Evolutionary conservation across 305 asterid species (phyloP), one percentile per base, ranked within the genome.

Genomic region (Fraxinus velutina): DNA sequence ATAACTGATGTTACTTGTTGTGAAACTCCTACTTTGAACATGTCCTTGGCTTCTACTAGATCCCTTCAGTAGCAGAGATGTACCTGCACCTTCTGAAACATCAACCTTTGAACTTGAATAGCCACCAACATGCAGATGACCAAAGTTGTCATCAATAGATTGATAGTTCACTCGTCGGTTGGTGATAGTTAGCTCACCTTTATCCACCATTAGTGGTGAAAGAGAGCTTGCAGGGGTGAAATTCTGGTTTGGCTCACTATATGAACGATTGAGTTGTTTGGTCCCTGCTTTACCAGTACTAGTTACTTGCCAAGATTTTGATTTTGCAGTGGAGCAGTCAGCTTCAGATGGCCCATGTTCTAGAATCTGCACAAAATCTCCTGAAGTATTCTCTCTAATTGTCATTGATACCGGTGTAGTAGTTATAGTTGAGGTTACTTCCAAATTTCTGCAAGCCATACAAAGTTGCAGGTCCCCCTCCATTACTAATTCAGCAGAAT

Each of bases 21-120:
- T 89, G 83, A 91, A 89, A 80, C 92, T 94, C 91, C 97, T 88
- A 87, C 92, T 93, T 78, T 90, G 96, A 75, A 93, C 90, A 82
- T 85, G 89, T 15, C 94, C 93, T 83, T 89, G 90, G 73, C 86
- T 86, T 55, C 94, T 89, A 78, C 86, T 87, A 32, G 97, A 90
- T 77, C 83, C 87, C 83, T 89, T 86, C 86, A 96, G 90, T 74
- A 96, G 90, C 82, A 94, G 73, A 22, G 99, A 86, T 84, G 93
- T 93, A 50, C 99, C 99, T 37, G 90, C 88, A 52, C 91, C 91
- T 85, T 88, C 93, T 30, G 91, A 82, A 78, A 82, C 85, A 84
- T 86, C 91, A 79, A 79, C 86, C 81, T 78, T 91, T 13, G 90
- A 86, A 80, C 84, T 84, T 37, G 86, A 81, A 77, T 50, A 77